Conservation (phyloP, 257 asterid genomes). For the Penstemon eatonii region DNA sequence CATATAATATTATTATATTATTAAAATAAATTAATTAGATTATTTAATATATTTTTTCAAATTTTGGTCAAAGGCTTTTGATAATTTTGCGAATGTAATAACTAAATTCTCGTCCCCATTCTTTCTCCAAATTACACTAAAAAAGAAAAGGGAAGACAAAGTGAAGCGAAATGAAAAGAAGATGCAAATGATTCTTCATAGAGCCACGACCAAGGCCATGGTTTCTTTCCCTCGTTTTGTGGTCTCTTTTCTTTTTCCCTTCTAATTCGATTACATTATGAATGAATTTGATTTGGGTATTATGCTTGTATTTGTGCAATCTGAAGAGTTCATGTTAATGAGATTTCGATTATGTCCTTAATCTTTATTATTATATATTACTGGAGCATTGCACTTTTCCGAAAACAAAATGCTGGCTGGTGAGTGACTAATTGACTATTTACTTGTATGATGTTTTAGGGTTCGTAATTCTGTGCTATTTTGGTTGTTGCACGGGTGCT, state of each 20-base stretch:
- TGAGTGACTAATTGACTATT: neutral
- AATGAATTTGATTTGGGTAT: slow-evolving; percentile 2
- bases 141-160: slow-evolving; percentile 27
- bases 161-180: slow-evolving; percentile 27
- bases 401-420: neutral
- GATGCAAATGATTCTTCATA: slow-evolving; percentile 47
- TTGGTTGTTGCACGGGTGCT: neutral
- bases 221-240: slow-evolving; percentile 52
- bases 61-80: slow-evolving; percentile 20
- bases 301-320: neutral
- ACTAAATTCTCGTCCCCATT: slow-evolving; percentile 30
- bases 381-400: neutral
- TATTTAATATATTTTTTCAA: neutral
- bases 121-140: slow-evolving; percentile 34
- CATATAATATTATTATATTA: too few relatives aligned
- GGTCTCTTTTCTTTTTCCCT: slow-evolving; percentile 30
- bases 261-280: neutral
- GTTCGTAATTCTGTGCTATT: slow-evolving; percentile 1
- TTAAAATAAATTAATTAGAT: too few relatives aligned
- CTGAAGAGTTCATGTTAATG: neutral
- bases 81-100: slow-evolving; percentile 33
- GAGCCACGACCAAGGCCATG: slow-evolving; percentile 52
- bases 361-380: neutral
- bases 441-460: slow-evolving; percentile 1
- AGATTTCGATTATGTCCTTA: neutral